These are phyloP conservation scores for Posidonia australis DNA, from an alignment of 106 monocot genomes.

Conservation along the genomic window DNA sequence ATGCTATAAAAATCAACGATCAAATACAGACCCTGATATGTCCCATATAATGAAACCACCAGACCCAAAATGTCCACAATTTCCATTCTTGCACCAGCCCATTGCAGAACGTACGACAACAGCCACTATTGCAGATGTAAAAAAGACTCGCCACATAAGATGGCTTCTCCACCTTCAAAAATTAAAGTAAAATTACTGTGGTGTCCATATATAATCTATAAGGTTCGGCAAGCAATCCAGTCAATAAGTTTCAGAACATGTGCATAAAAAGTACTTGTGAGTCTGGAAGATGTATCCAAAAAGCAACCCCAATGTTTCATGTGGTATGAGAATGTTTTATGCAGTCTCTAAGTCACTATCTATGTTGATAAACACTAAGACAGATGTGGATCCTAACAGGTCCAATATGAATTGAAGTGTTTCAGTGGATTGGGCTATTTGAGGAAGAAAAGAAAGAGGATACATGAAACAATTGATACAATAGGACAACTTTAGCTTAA, in stretches of 20 bases:
- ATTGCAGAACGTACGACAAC: slow-evolving; percentile 93
- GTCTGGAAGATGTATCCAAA: neutral
- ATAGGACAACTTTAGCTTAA: too few relatives aligned
- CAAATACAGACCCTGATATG: slow-evolving; percentile 70
- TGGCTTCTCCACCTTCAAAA: slow-evolving; percentile 96
- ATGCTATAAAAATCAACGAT: neutral
- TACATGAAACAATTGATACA: too few relatives aligned
- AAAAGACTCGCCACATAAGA: slow-evolving; percentile 99
- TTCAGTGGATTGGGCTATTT: too few relatives aligned
- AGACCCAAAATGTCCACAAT: slow-evolving; percentile 99
- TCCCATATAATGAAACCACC: slow-evolving; percentile 99
- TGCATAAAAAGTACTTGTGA: neutral
- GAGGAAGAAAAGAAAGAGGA: too few relatives aligned
- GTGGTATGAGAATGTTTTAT: too few relatives aligned
- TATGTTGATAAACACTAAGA: too few relatives aligned
- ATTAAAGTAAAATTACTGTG: neutral
- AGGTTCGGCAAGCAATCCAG: neutral
- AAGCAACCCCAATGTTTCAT: neutral
- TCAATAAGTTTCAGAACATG: too few relatives aligned
- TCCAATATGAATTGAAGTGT: too few relatives aligned
- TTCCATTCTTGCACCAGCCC: slow-evolving; percentile 94
- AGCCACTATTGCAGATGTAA: slow-evolving; percentile 98
- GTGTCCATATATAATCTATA: neutral
- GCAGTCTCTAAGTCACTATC: too few relatives aligned
- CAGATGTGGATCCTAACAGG: too few relatives aligned